Percentiles rank a stretch among this genome's conserved stretches.
These are phyloP conservation scores for Asclepias syriaca DNA, from an alignment of 257 asterid genomes.

Conservation along the genomic window DNA sequence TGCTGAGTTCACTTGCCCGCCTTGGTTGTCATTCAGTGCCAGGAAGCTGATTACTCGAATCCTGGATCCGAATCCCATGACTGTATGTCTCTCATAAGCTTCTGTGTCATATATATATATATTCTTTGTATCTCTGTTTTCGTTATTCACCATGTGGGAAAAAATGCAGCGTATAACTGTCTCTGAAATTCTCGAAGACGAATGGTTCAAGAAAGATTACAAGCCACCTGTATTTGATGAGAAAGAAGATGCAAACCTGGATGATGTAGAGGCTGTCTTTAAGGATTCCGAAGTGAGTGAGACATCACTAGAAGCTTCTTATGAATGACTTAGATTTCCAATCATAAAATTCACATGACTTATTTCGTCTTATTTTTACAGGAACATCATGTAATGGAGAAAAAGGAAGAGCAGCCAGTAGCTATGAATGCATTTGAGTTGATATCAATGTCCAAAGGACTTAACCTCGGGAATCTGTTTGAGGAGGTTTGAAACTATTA, in stretches of 20 bases:
- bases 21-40: conserved; percentile 90
- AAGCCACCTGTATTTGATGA: conserved; percentile 71
- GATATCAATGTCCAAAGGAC: conserved; percentile 91
- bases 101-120: neutral
- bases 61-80: conserved; percentile 74
- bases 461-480: conserved; percentile 79
- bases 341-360: conserved; percentile 1
- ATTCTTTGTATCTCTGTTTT: conserved; percentile 4
- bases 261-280: conserved; percentile 94
- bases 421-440: conserved; percentile 96
- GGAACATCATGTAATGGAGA: conserved; percentile 82
- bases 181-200: conserved; percentile 63
- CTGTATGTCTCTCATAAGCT: conserved; percentile 40
- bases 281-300: conserved; percentile 69
- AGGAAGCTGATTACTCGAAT: conserved; percentile 73
- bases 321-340: neutral
- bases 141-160: conserved; percentile 1
- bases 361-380: conserved; percentile 19
- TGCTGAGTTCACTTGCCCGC: conserved; percentile 92
- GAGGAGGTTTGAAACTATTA: conserved; percentile 51
- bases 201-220: conserved; percentile 87
- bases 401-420: conserved; percentile 62
- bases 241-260: conserved; percentile 71
- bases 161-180: conserved; percentile 64
- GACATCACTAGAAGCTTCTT: neutral